Evolutionary conservation across 495 filamentous ascomycete genomes (phyloP).

Genomic region (Astrocystis sublimbata): DNA sequence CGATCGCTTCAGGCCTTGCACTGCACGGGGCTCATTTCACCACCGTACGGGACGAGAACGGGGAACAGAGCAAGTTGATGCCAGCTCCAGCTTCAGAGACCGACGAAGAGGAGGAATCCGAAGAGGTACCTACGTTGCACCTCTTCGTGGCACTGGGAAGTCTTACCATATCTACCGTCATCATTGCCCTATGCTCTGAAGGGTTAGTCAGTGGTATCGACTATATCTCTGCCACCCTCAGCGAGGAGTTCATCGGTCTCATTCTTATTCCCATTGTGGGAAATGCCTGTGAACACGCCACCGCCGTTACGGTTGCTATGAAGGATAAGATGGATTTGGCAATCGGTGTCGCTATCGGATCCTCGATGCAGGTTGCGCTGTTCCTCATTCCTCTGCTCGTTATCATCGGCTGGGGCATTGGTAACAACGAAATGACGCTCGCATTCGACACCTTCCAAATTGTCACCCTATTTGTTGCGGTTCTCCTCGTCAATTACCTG

Average conservation of each 20-base stretch:
- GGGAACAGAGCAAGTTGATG: conserved; percentile 45
- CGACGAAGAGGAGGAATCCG: conserved; percentile 59
- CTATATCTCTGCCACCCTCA: conserved; percentile 59
- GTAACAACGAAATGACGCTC: conserved; percentile 66
- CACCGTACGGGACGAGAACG: conserved; percentile 42
- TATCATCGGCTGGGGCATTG: conserved; percentile 80
- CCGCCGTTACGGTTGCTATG: conserved; percentile 79
- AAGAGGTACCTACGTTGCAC: conserved; percentile 70
- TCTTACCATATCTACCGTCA: conserved; percentile 67
- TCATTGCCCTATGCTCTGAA: conserved; percentile 87
- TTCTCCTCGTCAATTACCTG: conserved; percentile 81
- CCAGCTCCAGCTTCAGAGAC: conserved; percentile 18
- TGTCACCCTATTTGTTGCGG: conserved; percentile 73
- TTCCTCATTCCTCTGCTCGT: conserved; percentile 76
- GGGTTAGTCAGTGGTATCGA: conserved; percentile 84
- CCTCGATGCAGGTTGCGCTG: conserved; percentile 84
- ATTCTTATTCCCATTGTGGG: conserved; percentile 89
- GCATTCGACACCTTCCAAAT: conserved; percentile 83
- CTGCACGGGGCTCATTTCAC: conserved; percentile 52
- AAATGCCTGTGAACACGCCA: conserved; percentile 86
- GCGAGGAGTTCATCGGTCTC: conserved; percentile 77
- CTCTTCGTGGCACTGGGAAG: conserved; percentile 69
- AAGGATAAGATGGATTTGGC: conserved; percentile 93
- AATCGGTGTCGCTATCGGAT: conserved; percentile 82
- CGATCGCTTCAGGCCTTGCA: conserved; percentile 61